Conservation (phyloP, 2,329 filamentous ascomycete species). For the Calonectria pteridis region DNA sequence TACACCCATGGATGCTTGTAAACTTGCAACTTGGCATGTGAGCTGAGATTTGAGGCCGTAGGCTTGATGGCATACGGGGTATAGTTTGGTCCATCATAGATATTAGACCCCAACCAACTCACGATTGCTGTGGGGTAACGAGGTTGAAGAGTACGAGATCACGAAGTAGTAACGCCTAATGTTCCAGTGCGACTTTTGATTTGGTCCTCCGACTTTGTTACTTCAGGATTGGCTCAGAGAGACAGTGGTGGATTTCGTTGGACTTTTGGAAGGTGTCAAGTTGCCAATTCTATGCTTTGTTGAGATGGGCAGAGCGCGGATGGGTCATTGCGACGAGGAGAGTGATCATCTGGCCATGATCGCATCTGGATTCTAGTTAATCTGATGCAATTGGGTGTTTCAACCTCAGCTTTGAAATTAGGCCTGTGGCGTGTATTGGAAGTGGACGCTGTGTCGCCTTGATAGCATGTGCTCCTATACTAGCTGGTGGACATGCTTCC, state of each 20-base stretch:
- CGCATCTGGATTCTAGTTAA: background rate
- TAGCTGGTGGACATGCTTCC: background rate
- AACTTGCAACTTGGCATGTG: background rate
- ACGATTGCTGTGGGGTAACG: background rate
- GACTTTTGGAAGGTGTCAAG: background rate
- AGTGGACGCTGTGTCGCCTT: background rate
- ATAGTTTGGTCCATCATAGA: background rate
- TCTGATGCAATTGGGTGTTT: background rate
- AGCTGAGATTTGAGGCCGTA: background rate
- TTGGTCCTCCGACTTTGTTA: background rate
- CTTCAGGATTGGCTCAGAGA: background rate
- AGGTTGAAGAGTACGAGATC: background rate
- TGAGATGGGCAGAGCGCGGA: background rate
- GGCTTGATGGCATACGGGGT: background rate
- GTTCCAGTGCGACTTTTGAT: background rate
- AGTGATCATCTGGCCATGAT: background rate
- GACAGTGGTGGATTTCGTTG: background rate
- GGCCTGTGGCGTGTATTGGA: background rate
- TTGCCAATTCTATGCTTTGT: background rate
- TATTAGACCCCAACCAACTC: background rate
- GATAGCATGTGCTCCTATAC: background rate
- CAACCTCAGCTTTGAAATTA: background rate
- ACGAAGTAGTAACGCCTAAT: background rate
- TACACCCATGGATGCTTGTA: background rate
- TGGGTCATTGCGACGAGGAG: background rate